Base-by-base conservation (phyloP, 805 yeast species). In the Metschnikowia chrysomelidarum region DNA sequence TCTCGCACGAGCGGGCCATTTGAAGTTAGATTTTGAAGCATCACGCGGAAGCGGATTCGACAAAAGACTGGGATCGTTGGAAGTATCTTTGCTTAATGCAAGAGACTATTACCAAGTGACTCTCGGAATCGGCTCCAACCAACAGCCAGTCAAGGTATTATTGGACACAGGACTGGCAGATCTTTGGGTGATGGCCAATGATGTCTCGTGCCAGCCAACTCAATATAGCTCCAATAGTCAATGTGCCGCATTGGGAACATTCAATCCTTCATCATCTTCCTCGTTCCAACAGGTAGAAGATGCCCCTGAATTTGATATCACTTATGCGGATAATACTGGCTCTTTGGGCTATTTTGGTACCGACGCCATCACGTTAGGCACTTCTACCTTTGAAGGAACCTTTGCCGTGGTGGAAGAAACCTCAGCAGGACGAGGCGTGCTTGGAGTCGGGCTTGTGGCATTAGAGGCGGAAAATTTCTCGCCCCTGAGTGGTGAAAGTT, bases 201-300 rank as follows among this genome's bases (percentile, higher is more conserved):
- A 25, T 22, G 30, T 16, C 9, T 10, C 18, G 2, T 29, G 32
- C 13, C 7, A 16, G n/a, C n/a, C n/a, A n/a, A n/a, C n/a, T n/a
- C n/a, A n/a, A n/a, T n/a, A n/a, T n/a, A n/a, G n/a, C n/a, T n/a
- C n/a, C n/a, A n/a, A n/a, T n/a, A n/a, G n/a, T n/a, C n/a, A n/a
- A 11, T 75, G 81, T 48, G 59, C 70, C 2, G 30, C 46, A 8
- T 64, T 64, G 49, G 81, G 81, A 4, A 69, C 78, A 1, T 75
- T 73, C 50, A 64, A 68, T 44, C 60, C 69, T 4, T 48, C 44
- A 4, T 31, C 44, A 3, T 73, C 79, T 1, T 43, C 48, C 17
- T 37, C 73, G 2, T 75, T 67, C 56, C 42, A 50, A 7, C 36
- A 46, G 12, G 75, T 75, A 47, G 43, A 45, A 16, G 59, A 78